Percentiles rank a stretch among this genome's conserved stretches.
Conservation (phyloP, 177 flowering plant species). For the Tripterygium wilfordii region DNA sequence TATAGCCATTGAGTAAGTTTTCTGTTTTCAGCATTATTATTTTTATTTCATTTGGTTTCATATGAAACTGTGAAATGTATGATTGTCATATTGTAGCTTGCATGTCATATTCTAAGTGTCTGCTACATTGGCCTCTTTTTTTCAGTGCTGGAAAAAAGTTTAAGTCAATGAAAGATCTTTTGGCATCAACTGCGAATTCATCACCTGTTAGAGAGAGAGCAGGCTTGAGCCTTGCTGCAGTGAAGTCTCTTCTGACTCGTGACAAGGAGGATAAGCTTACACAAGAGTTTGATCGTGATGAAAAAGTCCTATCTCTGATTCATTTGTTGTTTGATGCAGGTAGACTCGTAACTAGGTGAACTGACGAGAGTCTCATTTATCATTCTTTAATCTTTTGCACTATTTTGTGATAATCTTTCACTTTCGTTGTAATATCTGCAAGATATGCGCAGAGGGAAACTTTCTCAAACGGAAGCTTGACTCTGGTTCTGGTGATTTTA, state of each 20-base stretch:
- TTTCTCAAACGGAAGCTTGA: constrained; percentile 35
- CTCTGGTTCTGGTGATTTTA: constrained; percentile 24
- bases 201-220: constrained; percentile 77
- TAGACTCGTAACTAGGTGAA: constrained; percentile 26
- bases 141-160: constrained; percentile 58
- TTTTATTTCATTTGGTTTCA: neutral
- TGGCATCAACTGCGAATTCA: constrained; percentile 57
- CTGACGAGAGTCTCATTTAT: neutral
- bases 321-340: constrained; percentile 60
- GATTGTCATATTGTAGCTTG: constrained; percentile 2
- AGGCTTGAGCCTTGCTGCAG: constrained; percentile 71
- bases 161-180: constrained; percentile 64
- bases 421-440: constrained; percentile 70
- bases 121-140: neutral
- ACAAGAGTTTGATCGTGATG: constrained; percentile 45
- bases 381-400: constrained; percentile 12
- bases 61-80: neutral
- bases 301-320: constrained; percentile 46
- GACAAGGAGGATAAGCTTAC: constrained; percentile 70
- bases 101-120: constrained; percentile 1
- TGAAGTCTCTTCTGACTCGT: constrained; percentile 79
- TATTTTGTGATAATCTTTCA: constrained; percentile 50
- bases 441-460: constrained; percentile 80
- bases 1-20: constrained; percentile 71
- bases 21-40: neutral